Evolutionary conservation across 257 asterid genomes (phyloP).

Genomic region (Solanum virginianum): DNA sequence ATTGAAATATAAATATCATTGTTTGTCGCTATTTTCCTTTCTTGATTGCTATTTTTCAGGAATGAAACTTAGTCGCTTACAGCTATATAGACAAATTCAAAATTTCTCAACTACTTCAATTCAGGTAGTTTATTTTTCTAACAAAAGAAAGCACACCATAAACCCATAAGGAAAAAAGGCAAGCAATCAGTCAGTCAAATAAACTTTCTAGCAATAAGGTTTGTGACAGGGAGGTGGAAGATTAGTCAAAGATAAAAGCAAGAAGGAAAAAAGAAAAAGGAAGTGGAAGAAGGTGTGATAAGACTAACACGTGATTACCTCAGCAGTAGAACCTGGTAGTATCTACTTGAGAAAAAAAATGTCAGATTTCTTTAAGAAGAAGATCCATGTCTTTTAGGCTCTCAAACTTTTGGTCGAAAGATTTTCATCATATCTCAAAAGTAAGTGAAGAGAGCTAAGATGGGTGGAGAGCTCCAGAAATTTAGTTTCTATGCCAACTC

Average conservation of each 20-base stretch:
- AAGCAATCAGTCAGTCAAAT: background rate
- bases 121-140: background rate
- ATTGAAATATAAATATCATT: no score
- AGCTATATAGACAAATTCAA: background rate
- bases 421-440: constrained; percentile 37
- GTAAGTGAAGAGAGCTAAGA: constrained; percentile 38
- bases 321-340: constrained; percentile 27
- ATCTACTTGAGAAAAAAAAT: constrained; percentile 37
- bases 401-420: constrained; percentile 42
- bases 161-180: background rate
- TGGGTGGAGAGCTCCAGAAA: constrained; percentile 45
- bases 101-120: background rate
- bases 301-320: constrained; percentile 34
- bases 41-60: no score
- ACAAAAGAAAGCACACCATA: background rate
- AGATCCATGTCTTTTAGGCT: constrained; percentile 45
- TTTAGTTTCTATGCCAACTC: constrained; percentile 44
- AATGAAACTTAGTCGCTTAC: no score
- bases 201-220: background rate
- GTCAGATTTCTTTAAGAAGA: constrained; percentile 44
- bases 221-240: background rate
- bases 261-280: background rate
- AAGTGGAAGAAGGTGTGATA: background rate
- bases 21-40: no score
- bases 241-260: background rate